A percentile compares a stretch with the other conserved stretches of the same genome.
phyloP scores from a whole-genome alignment of 306 rosid genomes.

The Carpinus fangiana region DNA sequence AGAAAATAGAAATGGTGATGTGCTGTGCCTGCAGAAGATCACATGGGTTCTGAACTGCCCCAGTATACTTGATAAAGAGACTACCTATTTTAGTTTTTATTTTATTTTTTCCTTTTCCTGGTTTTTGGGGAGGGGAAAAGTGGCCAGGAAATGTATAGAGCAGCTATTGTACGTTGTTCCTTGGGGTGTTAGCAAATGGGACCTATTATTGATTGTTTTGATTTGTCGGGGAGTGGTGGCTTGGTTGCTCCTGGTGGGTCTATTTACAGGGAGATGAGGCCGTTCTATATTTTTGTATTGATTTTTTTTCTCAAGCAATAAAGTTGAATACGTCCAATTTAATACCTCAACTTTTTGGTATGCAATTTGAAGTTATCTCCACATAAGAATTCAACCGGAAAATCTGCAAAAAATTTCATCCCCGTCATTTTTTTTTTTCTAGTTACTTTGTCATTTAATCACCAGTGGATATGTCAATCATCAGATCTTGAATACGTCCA shows the following conservation, averaged over 20 bases:
- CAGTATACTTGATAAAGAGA: slow-evolving; percentile 15
- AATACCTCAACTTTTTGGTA: not conserved
- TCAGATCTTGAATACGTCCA: slow-evolving; percentile 1
- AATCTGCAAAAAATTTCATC: not conserved
- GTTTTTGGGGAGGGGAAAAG: slow-evolving; percentile 25
- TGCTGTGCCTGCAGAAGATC: slow-evolving; percentile 24
- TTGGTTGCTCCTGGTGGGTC: not conserved
- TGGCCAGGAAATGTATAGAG: slow-evolving; percentile 37
- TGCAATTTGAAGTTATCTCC: not conserved
- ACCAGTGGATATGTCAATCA: no score
- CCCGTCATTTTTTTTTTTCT: no score
- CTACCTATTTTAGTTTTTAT: slow-evolving; percentile 18
- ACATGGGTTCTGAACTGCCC: slow-evolving; percentile 30
- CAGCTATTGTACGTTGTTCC: slow-evolving; percentile 21
- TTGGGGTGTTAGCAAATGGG: slow-evolving; percentile 16
- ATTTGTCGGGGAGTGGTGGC: not conserved
- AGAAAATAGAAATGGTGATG: slow-evolving; percentile 21
- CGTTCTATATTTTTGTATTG: slow-evolving; percentile 17
- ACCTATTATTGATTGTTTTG: slow-evolving; percentile 19
- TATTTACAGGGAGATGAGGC: not conserved
- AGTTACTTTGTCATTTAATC: no score
- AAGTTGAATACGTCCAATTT: slow-evolving; percentile 19
- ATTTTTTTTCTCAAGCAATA: slow-evolving; percentile 28
- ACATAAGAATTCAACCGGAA: not conserved
- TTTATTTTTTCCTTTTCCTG: slow-evolving; percentile 23